A percentile compares a stretch with the other conserved stretches of the same genome.
Conservation (phyloP, 2,329 filamentous ascomycete genomes). For the Zymoseptoria ardabiliae region DNA sequence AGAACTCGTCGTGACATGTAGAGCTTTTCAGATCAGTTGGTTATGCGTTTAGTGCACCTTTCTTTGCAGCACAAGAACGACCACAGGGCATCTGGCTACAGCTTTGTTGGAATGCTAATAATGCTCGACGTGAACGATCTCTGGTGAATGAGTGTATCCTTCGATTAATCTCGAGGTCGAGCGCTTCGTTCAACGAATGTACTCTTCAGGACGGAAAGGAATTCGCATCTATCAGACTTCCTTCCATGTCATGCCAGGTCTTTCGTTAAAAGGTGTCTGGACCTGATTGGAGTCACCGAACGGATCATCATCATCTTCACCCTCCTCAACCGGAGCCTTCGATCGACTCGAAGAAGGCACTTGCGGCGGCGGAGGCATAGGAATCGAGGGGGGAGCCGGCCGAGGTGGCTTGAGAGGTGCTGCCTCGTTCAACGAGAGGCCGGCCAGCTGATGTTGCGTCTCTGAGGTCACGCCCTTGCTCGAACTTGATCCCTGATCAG, state of each 20-base stretch:
- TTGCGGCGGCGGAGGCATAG: constrained; percentile 31
- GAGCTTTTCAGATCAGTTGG: not conserved
- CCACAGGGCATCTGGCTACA: not conserved
- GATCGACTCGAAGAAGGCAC: constrained; percentile 4
- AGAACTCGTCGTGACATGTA: no score
- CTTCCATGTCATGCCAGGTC: constrained; percentile 24
- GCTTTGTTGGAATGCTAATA: not conserved
- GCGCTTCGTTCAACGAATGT: not conserved
- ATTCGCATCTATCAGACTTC: constrained; percentile 29
- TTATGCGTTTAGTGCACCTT: not conserved
- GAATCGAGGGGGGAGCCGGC: constrained; percentile 32
- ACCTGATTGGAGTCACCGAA: constrained; percentile 78
- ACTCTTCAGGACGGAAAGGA: not conserved
- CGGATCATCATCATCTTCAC: constrained; percentile 75
- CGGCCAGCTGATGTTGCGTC: constrained; percentile 39
- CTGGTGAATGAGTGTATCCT: not conserved
- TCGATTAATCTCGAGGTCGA: not conserved
- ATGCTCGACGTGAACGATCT: not conserved
- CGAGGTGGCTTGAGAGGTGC: constrained; percentile 41
- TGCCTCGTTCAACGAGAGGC: constrained; percentile 34
- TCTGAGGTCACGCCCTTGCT: constrained; percentile 8
- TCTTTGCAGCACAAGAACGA: not conserved
- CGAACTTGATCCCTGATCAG: constrained; percentile 3
- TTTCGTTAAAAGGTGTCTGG: constrained; percentile 39
- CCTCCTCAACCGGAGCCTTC: constrained; percentile 42